A percentile compares a stretch with the other conserved stretches of the same genome.
phyloP scores from a whole-genome alignment of 768 basidiomycete species.

The Tephrocybe sp. region DNA sequence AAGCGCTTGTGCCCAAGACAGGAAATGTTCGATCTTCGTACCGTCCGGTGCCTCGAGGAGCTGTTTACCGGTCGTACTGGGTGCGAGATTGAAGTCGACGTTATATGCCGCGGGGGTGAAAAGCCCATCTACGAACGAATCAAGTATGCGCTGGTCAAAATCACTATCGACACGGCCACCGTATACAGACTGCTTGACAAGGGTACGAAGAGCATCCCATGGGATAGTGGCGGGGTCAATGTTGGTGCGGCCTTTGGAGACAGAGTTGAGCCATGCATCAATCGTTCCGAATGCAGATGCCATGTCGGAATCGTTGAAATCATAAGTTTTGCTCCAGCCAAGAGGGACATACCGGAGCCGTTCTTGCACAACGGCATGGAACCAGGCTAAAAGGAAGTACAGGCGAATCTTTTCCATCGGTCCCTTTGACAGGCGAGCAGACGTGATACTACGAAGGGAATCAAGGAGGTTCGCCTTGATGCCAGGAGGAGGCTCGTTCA shows the following conservation, averaged over 20 bases:
- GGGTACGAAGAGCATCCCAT: slow-evolving; percentile 91
- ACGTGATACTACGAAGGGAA: slow-evolving; percentile 73
- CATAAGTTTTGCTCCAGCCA: slow-evolving; percentile 96
- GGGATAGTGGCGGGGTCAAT: slow-evolving; percentile 91
- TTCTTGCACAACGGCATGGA: slow-evolving; percentile 98
- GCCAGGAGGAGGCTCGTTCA: slow-evolving; percentile 98
- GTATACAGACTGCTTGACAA: slow-evolving; percentile 96
- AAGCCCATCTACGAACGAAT: slow-evolving; percentile 88
- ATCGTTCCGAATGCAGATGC: slow-evolving; percentile 90
- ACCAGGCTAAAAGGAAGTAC: slow-evolving; percentile 97
- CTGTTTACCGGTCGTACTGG: slow-evolving; percentile 54
- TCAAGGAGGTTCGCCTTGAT: slow-evolving; percentile 96
- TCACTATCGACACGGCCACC: slow-evolving; percentile 93
- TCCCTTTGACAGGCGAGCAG: slow-evolving; percentile 74
- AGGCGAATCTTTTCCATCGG: slow-evolving; percentile 91
- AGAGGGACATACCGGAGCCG: slow-evolving; percentile 94
- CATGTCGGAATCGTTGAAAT: slow-evolving; percentile 99
- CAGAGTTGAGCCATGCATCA: slow-evolving; percentile 80
- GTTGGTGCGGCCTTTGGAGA: slow-evolving; percentile 88
- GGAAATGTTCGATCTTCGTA: slow-evolving; percentile 88
- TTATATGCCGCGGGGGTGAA: slow-evolving; percentile 92
- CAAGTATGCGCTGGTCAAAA: slow-evolving; percentile 90
- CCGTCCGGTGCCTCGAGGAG: slow-evolving; percentile 82
- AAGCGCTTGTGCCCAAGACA: slow-evolving; percentile 84
- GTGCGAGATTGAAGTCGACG: slow-evolving; percentile 88